A percentile compares a stretch with the other conserved stretches of the same genome.
Evolutionary conservation across 306 rosid genomes (phyloP).

Genomic region (Cercis canadensis): DNA sequence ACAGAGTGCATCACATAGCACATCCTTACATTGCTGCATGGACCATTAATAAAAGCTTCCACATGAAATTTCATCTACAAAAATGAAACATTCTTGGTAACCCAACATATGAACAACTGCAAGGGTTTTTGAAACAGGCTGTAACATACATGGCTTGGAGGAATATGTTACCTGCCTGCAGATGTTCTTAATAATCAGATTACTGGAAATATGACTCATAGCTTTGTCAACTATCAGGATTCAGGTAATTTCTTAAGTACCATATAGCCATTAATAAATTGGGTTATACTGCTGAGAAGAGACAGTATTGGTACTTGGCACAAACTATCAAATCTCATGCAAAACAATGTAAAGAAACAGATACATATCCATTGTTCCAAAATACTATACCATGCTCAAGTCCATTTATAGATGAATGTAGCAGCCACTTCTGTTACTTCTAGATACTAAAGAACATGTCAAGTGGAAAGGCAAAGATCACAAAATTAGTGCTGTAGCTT

Average conservation of each 20-base stretch:
- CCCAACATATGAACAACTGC: conserved; percentile 6
- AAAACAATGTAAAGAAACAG: not conserved
- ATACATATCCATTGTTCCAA: no score
- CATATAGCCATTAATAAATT: not conserved
- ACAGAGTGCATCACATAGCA: conserved; percentile 12
- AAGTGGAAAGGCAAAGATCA: not conserved
- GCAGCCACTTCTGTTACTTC: not conserved
- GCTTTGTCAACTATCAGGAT: not conserved
- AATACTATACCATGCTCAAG: not conserved
- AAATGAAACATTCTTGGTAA: conserved; percentile 17
- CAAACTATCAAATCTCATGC: not conserved
- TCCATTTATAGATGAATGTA: not conserved
- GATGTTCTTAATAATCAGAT: conserved; percentile 25
- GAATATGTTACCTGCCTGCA: conserved; percentile 92
- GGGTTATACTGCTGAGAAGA: not conserved
- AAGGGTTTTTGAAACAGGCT: conserved; percentile 15
- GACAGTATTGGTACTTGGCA: not conserved
- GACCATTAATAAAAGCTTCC: not conserved
- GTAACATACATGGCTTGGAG: conserved; percentile 84
- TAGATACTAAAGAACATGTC: not conserved
- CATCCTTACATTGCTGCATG: not conserved
- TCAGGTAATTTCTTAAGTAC: not conserved
- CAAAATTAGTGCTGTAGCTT: conserved; percentile 90
- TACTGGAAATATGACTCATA: not conserved
- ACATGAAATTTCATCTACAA: not conserved